Evolutionary conservation across 805 yeast species (phyloP).

Genomic region (Metschnikowia anglica): DNA sequence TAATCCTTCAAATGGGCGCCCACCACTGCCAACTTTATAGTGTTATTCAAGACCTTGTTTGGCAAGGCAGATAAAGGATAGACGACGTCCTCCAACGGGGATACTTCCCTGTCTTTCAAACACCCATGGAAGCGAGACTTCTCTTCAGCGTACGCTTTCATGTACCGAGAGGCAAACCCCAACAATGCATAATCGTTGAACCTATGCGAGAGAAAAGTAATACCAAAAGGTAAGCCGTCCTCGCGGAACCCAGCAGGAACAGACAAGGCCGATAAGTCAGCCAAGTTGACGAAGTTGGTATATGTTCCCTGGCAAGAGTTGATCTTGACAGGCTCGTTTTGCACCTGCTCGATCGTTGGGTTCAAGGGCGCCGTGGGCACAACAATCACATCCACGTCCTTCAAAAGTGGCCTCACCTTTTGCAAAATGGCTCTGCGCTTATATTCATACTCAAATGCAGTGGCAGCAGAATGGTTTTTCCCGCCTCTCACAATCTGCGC

Average conservation of each 20-base stretch:
- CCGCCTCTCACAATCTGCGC: constrained; percentile 74
- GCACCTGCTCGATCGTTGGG: constrained; percentile 75
- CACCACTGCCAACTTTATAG: constrained; percentile 80
- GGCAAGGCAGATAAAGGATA: constrained; percentile 25
- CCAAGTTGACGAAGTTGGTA: constrained; percentile 94
- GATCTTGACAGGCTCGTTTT: constrained; percentile 72
- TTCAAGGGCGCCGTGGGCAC: constrained; percentile 95
- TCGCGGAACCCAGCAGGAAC: constrained; percentile 82
- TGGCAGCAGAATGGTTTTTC: constrained; percentile 73
- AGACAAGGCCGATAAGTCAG: constrained; percentile 89
- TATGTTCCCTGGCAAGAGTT: constrained; percentile 97
- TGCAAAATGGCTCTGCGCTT: constrained; percentile 78
- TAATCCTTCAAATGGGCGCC: constrained; percentile 93
- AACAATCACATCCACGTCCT: constrained; percentile 67
- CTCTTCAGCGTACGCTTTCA: constrained; percentile 47
- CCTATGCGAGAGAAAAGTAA: constrained; percentile 77
- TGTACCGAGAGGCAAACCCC: constrained; percentile 74
- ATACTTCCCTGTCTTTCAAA: constrained; percentile 37
- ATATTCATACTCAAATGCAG: constrained; percentile 82
- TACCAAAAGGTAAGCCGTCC: constrained; percentile 89
- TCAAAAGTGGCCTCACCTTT: constrained; percentile 53
- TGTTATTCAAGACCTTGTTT: constrained; percentile 16
- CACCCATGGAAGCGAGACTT: constrained; percentile 58
- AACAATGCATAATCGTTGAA: constrained; percentile 88
- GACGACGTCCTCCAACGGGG: constrained; percentile 46